Base-by-base conservation (phyloP, 2,329 filamentous ascomycete genomes). In the Cadophora sp. region DNA sequence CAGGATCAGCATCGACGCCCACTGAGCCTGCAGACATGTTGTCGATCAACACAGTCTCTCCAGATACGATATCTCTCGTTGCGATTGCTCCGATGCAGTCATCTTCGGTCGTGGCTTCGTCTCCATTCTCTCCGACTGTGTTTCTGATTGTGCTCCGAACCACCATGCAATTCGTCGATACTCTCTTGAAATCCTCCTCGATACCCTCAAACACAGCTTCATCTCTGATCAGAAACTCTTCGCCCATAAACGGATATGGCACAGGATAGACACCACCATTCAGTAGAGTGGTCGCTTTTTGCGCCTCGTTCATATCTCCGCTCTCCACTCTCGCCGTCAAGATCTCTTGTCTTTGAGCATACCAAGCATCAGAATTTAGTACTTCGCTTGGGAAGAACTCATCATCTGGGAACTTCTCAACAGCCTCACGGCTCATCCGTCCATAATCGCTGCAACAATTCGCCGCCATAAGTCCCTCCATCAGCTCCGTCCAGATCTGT, bases 391-490 rank as follows among this genome's bases (percentile, higher is more conserved):
- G 73, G 30, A 74, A 74, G 51, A 74, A 59, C 43, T 63, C 62
- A 61, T 74, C 73, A 36, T 74, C 68, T 1, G 71, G 73, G 45
- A 74, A 74, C 61, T 70, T 73, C 51, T 68, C 61, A 53, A 72
- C 65, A 2, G 73, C 72, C 36, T 74, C 71, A 9, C 64, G 66
- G 53, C 72, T 73, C 59, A 73, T 59, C 22, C 66, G 63, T n/a
- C 65, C 27, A 63, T 74, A 74, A 64, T 74, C 72, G 39, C 67
- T 47, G 65, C 72, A 74, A 53, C 70, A 73, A 55, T 74, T 74
- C 27, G 73, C 70, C n/a, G 71, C 73, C 70, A 74, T 72, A 1
- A 74, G 59, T 8, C 72, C 73, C 62, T 74, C 73, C 72, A 74
- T 74, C 20, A 74, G 27, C 27, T 74, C 72, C 2, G 73, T 72